Evolutionary conservation across 1,139 yeast species (phyloP).

Genomic region (Zhuliangozyma parablackwelliae): DNA sequence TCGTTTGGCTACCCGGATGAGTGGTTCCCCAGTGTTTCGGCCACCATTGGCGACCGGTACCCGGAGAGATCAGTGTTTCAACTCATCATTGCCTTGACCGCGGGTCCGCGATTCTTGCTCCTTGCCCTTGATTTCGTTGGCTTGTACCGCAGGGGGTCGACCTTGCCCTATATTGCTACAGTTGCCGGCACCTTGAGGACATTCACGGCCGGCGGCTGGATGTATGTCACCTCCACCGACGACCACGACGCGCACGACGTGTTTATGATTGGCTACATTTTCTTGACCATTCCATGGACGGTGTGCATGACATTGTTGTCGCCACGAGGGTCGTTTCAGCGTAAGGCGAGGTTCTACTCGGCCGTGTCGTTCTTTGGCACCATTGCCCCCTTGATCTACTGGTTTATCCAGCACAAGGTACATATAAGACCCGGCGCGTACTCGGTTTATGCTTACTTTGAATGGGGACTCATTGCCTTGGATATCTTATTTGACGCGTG

Average conservation of each 20-base stretch:
- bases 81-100: slow-evolving; percentile 69
- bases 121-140: slow-evolving; percentile 56
- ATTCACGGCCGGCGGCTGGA: slow-evolving; percentile 97
- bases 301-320: slow-evolving; percentile 56
- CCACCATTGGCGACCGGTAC: slow-evolving; percentile 93
- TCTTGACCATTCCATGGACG: slow-evolving; percentile 91
- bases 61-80: slow-evolving; percentile 95
- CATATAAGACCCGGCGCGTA: slow-evolving; percentile 89
- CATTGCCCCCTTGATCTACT: slow-evolving; percentile 77
- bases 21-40: slow-evolving; percentile 97
- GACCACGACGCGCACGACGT: slow-evolving; percentile 96
- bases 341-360: slow-evolving; percentile 46
- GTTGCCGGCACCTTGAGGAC: slow-evolving; percentile 74
- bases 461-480: slow-evolving; percentile 81
- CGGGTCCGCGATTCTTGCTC: slow-evolving; percentile 83
- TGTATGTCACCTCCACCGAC: slow-evolving; percentile 92
- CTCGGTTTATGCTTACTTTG: slow-evolving; percentile 88
- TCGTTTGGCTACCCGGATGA: slow-evolving; percentile 91
- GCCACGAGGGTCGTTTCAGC: slow-evolving; percentile 41
- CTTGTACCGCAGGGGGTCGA: slow-evolving; percentile 33
- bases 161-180: slow-evolving; percentile 40
- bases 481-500: slow-evolving; percentile 85
- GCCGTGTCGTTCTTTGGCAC: slow-evolving; percentile 63
- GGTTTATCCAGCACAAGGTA: slow-evolving; percentile 91
- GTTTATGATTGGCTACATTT: slow-evolving; percentile 86